Conservation (phyloP, 2,329 filamentous ascomycete genomes). For the Pezicula neosporulosa region DNA sequence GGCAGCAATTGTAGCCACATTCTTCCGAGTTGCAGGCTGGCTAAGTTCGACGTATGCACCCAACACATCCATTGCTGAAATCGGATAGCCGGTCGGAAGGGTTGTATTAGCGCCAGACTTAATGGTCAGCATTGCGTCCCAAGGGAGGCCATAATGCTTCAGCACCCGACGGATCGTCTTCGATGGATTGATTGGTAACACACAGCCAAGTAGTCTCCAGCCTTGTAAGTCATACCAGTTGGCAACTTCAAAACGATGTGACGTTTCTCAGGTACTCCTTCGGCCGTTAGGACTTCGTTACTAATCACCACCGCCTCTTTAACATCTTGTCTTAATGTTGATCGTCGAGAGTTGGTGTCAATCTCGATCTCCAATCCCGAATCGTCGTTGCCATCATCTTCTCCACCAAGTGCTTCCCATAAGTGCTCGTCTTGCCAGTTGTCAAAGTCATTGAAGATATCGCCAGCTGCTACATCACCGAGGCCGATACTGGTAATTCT, state of each 20-base stretch:
- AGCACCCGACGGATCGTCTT: constrained; percentile 56
- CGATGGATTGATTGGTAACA: constrained; percentile 68
- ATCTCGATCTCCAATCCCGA: constrained; percentile 15
- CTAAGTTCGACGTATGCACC: constrained; percentile 70
- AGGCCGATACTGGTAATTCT: constrained; percentile 47
- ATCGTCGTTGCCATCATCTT: constrained; percentile 12
- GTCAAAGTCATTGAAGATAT: constrained; percentile 68
- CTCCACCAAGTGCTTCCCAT: constrained; percentile 35
- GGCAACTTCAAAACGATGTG: constrained; percentile 68
- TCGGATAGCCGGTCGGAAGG: constrained; percentile 50
- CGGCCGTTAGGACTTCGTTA: constrained; percentile 46
- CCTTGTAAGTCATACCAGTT: constrained; percentile 59
- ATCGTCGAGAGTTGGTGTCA: constrained; percentile 17
- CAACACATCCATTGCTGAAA: constrained; percentile 62
- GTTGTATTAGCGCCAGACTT: constrained; percentile 45
- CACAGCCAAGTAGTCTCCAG: constrained; percentile 74
- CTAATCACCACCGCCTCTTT: constrained; percentile 56
- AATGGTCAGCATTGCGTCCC: constrained; percentile 66
- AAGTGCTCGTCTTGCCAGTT: constrained; percentile 59
- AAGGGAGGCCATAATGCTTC: constrained; percentile 59
- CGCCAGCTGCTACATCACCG: constrained; percentile 58
- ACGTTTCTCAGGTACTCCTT: constrained; percentile 53
- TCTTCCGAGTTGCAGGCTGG: constrained; percentile 67
- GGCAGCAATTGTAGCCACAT: constrained; percentile 6
- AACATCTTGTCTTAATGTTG: constrained; percentile 56